These are phyloP conservation scores for Raphidocelis subcapitata DNA, from an alignment of 139 green algal genomes.

Conservation along the genomic window DNA sequence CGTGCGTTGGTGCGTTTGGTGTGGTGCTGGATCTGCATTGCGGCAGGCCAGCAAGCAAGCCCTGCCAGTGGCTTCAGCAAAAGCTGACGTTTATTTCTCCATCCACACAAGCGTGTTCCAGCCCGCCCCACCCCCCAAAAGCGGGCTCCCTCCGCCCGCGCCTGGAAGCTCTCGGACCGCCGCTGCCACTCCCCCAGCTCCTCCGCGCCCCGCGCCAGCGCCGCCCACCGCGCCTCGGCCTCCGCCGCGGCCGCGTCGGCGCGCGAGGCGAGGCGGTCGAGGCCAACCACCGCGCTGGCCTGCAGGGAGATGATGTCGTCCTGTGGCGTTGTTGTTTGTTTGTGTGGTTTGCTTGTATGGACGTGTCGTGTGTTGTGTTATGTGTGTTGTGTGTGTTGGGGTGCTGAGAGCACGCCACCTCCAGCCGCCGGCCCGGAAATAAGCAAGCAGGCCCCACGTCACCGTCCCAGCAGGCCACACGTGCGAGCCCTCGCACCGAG, in stretches of 20 bases:
- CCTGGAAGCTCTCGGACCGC: conserved; percentile 19
- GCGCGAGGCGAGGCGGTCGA: neutral
- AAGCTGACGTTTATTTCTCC: neutral
- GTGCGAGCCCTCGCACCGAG: neutral
- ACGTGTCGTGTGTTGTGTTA: neutral
- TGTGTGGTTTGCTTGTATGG: neutral
- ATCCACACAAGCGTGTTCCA: neutral
- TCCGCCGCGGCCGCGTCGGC: neutral
- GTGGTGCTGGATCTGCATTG: neutral
- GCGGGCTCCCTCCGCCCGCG: neutral
- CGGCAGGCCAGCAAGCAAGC: neutral
- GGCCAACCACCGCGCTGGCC: neutral
- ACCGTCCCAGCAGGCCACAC: neutral
- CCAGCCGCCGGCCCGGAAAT: neutral
- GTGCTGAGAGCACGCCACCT: neutral
- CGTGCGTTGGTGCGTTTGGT: too few species aligned
- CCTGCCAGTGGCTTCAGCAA: neutral
- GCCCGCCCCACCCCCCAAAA: neutral
- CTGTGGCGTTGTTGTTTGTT: neutral
- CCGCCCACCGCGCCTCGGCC: neutral
- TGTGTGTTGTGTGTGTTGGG: neutral
- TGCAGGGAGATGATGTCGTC: conserved; percentile 4
- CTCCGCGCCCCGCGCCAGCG: neutral
- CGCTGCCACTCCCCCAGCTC: conserved; percentile 14
- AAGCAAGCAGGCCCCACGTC: neutral